A percentile compares a stretch with the other conserved stretches of the same genome.
These are phyloP conservation scores for Didymella segeticola DNA, from an alignment of 2,329 filamentous ascomycete species.

Conservation along the genomic window DNA sequence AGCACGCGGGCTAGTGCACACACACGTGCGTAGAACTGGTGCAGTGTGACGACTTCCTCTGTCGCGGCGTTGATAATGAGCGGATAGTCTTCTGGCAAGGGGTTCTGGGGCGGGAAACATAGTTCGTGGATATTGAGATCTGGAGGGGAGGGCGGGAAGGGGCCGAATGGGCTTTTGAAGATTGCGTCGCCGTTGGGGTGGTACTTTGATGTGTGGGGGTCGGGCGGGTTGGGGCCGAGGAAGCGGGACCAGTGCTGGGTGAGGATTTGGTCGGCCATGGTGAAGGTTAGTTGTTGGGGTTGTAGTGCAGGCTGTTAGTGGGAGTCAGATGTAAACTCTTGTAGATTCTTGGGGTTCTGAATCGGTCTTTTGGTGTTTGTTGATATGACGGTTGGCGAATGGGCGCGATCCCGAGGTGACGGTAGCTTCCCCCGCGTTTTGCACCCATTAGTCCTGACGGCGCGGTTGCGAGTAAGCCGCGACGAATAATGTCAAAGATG, in stretches of 20 bases:
- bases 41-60: slow-evolving; percentile 33
- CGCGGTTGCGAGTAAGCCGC: slow-evolving; percentile 9
- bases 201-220: slow-evolving; percentile 31
- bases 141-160: slow-evolving; percentile 32
- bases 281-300: background rate
- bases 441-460: background rate
- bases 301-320: too few species aligned
- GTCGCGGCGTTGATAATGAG: slow-evolving; percentile 40
- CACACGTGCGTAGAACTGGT: slow-evolving; percentile 35
- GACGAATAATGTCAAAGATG: too few species aligned
- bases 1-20: slow-evolving; percentile 39
- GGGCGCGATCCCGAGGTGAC: slow-evolving; percentile 8
- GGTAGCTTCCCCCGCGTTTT: slow-evolving; percentile 6
- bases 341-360: too few species aligned
- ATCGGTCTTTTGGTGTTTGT: too few species aligned
- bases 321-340: background rate
- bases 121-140: slow-evolving; percentile 43
- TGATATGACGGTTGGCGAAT: too few species aligned
- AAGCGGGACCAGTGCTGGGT: slow-evolving; percentile 36
- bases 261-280: slow-evolving; percentile 34
- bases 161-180: slow-evolving; percentile 37
- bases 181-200: slow-evolving; percentile 22
- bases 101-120: slow-evolving; percentile 36
- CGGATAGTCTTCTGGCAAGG: slow-evolving; percentile 38
- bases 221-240: slow-evolving; percentile 32